Evolutionary conservation across 495 filamentous ascomycete genomes (phyloP), one percentile per base, ranked within the genome.

Genomic region (Trichodelitschia bisporula): DNA sequence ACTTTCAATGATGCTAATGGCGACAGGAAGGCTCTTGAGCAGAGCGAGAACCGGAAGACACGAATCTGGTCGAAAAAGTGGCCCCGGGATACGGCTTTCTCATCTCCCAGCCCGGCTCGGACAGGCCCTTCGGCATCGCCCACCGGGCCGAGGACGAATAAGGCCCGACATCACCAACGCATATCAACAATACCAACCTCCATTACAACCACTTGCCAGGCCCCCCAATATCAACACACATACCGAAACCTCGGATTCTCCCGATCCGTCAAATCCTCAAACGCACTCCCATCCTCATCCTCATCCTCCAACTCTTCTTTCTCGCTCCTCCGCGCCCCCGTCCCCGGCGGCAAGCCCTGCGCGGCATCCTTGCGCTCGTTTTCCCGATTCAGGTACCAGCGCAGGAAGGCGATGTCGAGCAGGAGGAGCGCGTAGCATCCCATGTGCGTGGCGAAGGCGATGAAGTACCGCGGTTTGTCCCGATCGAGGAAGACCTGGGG

Each of bases 201-300:
- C n/a, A n/a, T n/a, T n/a, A n/a, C n/a, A n/a, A n/a, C n/a, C n/a
- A n/a, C n/a, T n/a, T n/a, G n/a, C n/a, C n/a, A n/a, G n/a, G n/a
- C n/a, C n/a, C n/a, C n/a, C n/a, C n/a, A n/a, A n/a, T 23, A 16
- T 19, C 50, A 58, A 30, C 47, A 53, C 19, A 57, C 52, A 41
- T 64, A 66, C 36, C 59, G 50, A 36, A 67, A 66, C 35, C 62
- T 61, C 9, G 46, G 44, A 35, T 68, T 68, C 54, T 66, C 57
- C 36, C 41, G 44, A 46, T 70, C 65, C 18, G 64, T 70, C 38
- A 68, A 38, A 40, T 70, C 65, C 31, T 64, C 56, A 30, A 66
- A 69, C 11, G 59, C 60, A 33, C 63, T 61, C 3, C 51, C 41
- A 26, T 58, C 32, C 18, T 41, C 46, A 3, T 48, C 51, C 26